Base-by-base conservation (phyloP, 228 moss, liverwort and hornwort genomes). In the Sphagnum magellanicum region DNA sequence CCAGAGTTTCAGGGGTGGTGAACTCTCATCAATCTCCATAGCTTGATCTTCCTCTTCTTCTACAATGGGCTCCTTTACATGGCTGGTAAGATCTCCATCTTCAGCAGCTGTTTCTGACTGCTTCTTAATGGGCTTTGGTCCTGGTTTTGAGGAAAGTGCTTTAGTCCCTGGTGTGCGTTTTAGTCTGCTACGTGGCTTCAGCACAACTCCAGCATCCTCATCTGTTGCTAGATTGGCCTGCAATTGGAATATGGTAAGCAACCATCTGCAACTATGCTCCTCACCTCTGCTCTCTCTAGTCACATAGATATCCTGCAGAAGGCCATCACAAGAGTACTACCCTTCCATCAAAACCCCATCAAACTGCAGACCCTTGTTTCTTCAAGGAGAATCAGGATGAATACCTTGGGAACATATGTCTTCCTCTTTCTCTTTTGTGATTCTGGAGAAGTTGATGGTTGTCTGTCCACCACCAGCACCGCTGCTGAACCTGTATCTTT, bases 131-230 rank as follows among this genome's bases (percentile, higher is more conserved):
- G 69, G 70, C 76, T 90, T 91, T 60, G 74, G 74, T 70, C 82
- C 92, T 74, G 90, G 93, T 61, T 86, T 98, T 49, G 85, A 76
- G 66, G 80, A 73, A 68, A 74, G 64, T 69, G 79, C 70, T 71
- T 89, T 94, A 59, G 76, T 73, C 67, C 77, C 81, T 72, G 80
- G 61, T 48, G 82, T 76, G 71, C 86, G 76, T 76, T 92, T 91
- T 55, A 77, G 59, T 84, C 94, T 98, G 65, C 79, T 84, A 70
- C 92, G 90, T 14, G 94, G 80, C 78, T 94, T 98, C 63, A 90
- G 78, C 64, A 72, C 77, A 73, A 77, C 83, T 64, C 81, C 81
- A 74, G 78, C 63, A 60, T 94, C 90, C 51, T 80, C 86, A 77
- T 87, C 91, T 63, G 77, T 64, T 57, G 71, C 77, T 79, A 76